phyloP scores from a whole-genome alignment of 345 rosid genomes.

The Murraya paniculata region DNA sequence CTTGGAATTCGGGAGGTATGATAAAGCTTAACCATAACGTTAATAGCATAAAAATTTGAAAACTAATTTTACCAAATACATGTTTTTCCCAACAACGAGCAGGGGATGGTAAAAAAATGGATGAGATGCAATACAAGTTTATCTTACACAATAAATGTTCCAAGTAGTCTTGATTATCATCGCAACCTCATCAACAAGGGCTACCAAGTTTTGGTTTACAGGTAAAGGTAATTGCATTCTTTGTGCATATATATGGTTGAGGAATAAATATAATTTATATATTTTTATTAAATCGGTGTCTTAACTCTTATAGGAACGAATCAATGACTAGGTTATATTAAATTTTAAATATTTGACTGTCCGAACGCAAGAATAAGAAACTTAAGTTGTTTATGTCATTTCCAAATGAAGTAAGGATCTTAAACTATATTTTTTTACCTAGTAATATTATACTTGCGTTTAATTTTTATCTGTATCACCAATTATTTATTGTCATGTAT shows the following conservation, averaged over 20 bases:
- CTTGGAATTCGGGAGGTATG: constrained; percentile 31
- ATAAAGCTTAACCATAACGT: not conserved
- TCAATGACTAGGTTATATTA: no score
- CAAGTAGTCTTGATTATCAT: constrained; percentile 6
- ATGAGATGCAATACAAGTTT: constrained; percentile 28
- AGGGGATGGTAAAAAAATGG: constrained; percentile 27
- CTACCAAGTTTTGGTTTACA: constrained; percentile 29
- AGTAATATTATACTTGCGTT: no score
- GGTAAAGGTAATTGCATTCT: not conserved
- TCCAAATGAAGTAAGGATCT: no score
- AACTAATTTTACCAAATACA: not conserved
- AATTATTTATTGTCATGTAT: no score
- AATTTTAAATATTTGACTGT: no score
- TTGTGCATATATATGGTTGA: not conserved
- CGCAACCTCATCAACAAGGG: constrained; percentile 14
- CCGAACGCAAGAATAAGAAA: no score
- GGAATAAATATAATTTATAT: no score
- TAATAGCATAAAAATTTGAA: not conserved
- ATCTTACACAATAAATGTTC: constrained; percentile 12
- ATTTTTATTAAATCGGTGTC: no score
- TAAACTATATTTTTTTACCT: no score
- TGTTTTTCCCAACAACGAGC: not conserved
- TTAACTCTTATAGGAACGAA: no score
- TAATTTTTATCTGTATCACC: no score
- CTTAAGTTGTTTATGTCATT: no score